phyloP scores from a whole-genome alignment of 768 basidiomycete species.

The Pleurotus citrinopileatus region DNA sequence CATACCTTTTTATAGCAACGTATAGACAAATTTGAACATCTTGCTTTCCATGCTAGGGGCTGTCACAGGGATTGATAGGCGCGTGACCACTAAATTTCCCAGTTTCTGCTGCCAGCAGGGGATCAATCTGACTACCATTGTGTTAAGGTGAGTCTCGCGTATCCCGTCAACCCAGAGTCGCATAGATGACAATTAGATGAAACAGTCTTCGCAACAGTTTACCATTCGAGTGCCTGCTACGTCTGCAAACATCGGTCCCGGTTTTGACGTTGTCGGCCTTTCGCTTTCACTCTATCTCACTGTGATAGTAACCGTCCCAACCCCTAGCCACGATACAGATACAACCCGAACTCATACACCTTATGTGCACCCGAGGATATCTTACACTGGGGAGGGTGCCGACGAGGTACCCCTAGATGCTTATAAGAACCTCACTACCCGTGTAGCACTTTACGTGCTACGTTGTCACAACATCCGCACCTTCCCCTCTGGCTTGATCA shows the following conservation, averaged over 20 bases:
- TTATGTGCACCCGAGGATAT: slow-evolving; percentile 57
- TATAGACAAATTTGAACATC: not conserved
- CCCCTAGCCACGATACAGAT: slow-evolving; percentile 15
- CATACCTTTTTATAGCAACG: slow-evolving; percentile 1
- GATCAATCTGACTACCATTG: not conserved
- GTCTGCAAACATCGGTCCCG: slow-evolving; percentile 97
- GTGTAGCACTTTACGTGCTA: slow-evolving; percentile 96
- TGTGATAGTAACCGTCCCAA: slow-evolving; percentile 40
- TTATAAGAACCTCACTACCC: slow-evolving; percentile 96
- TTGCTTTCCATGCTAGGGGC: not conserved
- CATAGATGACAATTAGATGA: slow-evolving; percentile 3
- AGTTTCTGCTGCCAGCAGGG: too few relatives aligned
- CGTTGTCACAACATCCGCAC: slow-evolving; percentile 74
- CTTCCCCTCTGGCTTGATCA: slow-evolving; percentile 74
- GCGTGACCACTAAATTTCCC: too few relatives aligned
- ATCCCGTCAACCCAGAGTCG: not conserved
- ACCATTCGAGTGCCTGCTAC: slow-evolving; percentile 92
- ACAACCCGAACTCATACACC: slow-evolving; percentile 16
- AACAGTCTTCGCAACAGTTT: slow-evolving; percentile 35
- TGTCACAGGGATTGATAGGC: too few relatives aligned
- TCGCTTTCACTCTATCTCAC: slow-evolving; percentile 84
- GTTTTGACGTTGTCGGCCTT: slow-evolving; percentile 99
- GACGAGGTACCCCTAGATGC: slow-evolving; percentile 89
- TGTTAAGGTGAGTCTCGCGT: not conserved
- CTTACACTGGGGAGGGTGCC: slow-evolving; percentile 87